Evolutionary conservation across 768 basidiomycete genomes (phyloP), one percentile per base, ranked within the genome.

Genomic region (Phaeolepiota aurea): DNA sequence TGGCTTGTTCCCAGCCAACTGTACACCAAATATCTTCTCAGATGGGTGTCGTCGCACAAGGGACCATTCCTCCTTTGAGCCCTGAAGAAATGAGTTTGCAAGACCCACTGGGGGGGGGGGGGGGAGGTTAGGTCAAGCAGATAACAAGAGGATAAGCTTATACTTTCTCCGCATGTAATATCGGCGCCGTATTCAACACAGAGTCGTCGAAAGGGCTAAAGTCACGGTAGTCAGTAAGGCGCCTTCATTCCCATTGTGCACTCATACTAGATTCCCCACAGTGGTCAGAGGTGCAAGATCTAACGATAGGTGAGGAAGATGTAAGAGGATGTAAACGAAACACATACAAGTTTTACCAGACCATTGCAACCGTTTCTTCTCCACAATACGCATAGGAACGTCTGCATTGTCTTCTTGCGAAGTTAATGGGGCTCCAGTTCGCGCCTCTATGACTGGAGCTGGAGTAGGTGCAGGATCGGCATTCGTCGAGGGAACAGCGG

Each of bases 21-120:
- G 94, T 2, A 97, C 76, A 20, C 96, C 96, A 54, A 97, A 99
- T 4, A 69, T 83, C 31, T 64, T 62, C 56, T 98, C 94, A 1
- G 82, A 83, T 0, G 89, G 86, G 52, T 97, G 93, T 22, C 91
- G 71, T 32, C 92, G 67, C 33, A 94, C 83, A 2, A 97, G 71
- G 0, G 90, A 91, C 91, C 92, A 98, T 62, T 99, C 94, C 53
- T 91, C 88, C 44, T 83, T 85, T 7, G 89, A 90, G 2, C 89
- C 94, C 7, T 71, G 63, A 15, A 96, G 72, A 58, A 98, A 88
- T 2, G 93, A 93, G 32, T 76, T 80, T 3, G 91, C 83, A n/a
- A 99, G 74, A 3, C 89, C 92, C 94, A 97, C 85, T 87, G 37
- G 11, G 37, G 32, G 40, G 37, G 25, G 30, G 11, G 14, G 16